Conservation (phyloP, 768 basidiomycete genomes). For the Psilocybe sp. region DNA sequence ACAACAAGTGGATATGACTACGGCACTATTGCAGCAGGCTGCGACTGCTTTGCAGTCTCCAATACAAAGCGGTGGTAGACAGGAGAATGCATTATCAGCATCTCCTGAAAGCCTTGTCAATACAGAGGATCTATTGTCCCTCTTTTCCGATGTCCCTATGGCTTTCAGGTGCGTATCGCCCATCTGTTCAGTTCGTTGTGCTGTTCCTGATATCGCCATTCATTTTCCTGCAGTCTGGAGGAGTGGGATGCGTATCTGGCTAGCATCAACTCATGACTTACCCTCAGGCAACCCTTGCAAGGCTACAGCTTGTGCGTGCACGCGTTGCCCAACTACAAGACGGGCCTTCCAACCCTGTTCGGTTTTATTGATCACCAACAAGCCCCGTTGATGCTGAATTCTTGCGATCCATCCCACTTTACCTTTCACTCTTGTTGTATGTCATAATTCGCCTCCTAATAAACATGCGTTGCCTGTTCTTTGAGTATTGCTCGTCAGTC, state of each 20-base stretch:
- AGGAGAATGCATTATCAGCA: background rate
- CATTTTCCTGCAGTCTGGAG: constrained; percentile 9
- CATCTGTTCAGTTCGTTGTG: too few species aligned
- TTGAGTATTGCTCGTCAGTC: too few species aligned
- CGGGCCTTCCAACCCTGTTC: too few species aligned
- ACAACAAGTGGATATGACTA: too few species aligned
- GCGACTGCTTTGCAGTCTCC: background rate
- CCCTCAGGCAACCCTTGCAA: background rate
- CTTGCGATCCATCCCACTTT: too few species aligned
- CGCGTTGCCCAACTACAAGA: too few species aligned
- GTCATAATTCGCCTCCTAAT: too few species aligned
- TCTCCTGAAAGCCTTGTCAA: constrained; percentile 2
- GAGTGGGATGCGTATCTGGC: constrained; percentile 12
- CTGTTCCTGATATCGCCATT: background rate
- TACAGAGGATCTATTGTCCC: constrained; percentile 39
- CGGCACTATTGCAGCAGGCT: background rate
- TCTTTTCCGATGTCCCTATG: constrained; percentile 54
- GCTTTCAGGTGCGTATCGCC: constrained; percentile 43
- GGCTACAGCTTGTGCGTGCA: background rate
- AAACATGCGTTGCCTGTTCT: too few species aligned
- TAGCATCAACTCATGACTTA: background rate
- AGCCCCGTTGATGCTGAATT: too few species aligned
- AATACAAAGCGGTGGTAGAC: background rate
- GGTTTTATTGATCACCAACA: too few species aligned
- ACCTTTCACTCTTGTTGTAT: too few species aligned